Base-by-base conservation (phyloP, 306 rosid genomes). In the Cicer cuneatum region DNA sequence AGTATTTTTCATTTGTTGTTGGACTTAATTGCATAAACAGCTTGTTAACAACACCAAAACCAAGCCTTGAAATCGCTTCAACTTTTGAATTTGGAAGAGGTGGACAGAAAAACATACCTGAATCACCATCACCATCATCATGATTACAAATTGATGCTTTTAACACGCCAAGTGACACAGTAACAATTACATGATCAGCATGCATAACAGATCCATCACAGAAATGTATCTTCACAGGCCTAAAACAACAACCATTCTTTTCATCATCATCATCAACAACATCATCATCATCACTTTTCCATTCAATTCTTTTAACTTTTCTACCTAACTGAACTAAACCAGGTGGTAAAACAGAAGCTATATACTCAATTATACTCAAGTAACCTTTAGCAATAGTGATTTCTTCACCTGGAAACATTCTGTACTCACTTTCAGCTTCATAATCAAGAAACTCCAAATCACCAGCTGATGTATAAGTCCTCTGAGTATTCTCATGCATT, bases 21-120 rank as follows among this genome's bases (percentile, higher is more conserved):
- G 85, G 81, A 75, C 80, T 82, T 81, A 92, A 79, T 85, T 86
- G 91, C 84, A 92, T 76, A 81, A 94, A 94, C 71, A 94, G 38
- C 90, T 94, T 94, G 86, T 94, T 92, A 18, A 94, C 99, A 80
- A 92, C 90, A n/a, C 99, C 97, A 84, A 88, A 94, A 37, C 99
- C 99, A 45, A 94, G 93, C 87, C 97, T 85, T 62, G 91, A 86
- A 72, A 94, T 94, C 19, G 97, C 97, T 82, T 87, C 86, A 2
- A 84, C 78, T 85, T 94, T 94, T 70, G 83, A 92, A 61, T 73
- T 14, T n/a, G 99, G 99, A 82, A 94, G 80, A 46, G 89, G 89
- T 67, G 99, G 99, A 66, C 33, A 69, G 72, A 94, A 94, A 87
- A 91, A 92, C 91, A 91, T 62, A 82, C 89, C 89, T 76, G 92